These are phyloP conservation scores for Graphilbum fragrans DNA, from an alignment of 2,329 filamentous ascomycete genomes.

Conservation along the genomic window DNA sequence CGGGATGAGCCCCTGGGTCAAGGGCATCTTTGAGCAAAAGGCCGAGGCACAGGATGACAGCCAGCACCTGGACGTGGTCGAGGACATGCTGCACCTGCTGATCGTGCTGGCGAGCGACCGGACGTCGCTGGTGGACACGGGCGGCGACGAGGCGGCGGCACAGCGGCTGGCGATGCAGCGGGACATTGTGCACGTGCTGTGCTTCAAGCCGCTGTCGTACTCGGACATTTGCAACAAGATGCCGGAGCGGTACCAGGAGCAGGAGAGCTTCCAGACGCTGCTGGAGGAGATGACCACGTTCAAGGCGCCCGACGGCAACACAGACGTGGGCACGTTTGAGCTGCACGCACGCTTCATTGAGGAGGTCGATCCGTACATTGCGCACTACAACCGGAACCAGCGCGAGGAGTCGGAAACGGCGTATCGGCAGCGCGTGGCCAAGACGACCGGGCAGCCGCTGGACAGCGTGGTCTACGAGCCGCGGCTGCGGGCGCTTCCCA, in stretches of 20 bases:
- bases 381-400: conserved; percentile 94
- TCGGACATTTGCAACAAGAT: conserved; percentile 80
- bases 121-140: conserved; percentile 54
- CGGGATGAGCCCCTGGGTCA: conserved; percentile 77
- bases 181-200: conserved; percentile 86
- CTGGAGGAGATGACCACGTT: conserved; percentile 82
- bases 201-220: conserved; percentile 92
- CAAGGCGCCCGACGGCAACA: conserved; percentile 79
- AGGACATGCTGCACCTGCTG: conserved; percentile 89
- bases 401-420: conserved; percentile 87
- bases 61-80: conserved; percentile 84
- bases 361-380: conserved; percentile 87
- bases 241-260: conserved; percentile 79
- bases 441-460: conserved; percentile 67
- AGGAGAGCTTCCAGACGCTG: conserved; percentile 75
- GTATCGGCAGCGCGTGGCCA: conserved; percentile 77
- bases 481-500: conserved; percentile 60
- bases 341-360: conserved; percentile 77
- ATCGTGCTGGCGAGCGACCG: conserved; percentile 86
- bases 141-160: conserved; percentile 48
- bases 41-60: conserved; percentile 68
- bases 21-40: conserved; percentile 63
- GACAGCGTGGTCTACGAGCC: conserved; percentile 90
- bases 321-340: conserved; percentile 89
- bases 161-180: conserved; percentile 64